Conservation (phyloP, 768 basidiomycete species). For the Lentinula aciculospora region DNA sequence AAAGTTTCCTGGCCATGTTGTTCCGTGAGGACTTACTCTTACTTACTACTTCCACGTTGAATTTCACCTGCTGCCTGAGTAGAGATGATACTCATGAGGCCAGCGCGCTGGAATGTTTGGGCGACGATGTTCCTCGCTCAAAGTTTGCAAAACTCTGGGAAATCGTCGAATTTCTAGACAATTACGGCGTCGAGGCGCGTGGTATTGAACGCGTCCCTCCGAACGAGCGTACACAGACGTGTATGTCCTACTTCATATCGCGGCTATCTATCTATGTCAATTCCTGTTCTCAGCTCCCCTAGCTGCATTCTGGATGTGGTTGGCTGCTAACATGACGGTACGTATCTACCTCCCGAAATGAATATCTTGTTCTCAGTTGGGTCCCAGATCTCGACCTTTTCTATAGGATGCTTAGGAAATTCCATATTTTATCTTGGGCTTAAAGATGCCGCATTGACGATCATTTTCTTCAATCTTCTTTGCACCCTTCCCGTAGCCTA, state of each 20-base stretch:
- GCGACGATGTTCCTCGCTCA: background rate
- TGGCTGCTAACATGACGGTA: slow-evolving; percentile 4
- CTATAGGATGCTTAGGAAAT: background rate
- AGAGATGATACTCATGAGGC: background rate
- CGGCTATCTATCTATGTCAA: background rate
- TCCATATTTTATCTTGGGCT: background rate
- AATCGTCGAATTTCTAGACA: background rate
- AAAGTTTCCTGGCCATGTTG: background rate
- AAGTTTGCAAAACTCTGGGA: background rate
- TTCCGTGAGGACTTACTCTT: background rate
- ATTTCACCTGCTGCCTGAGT: too few species aligned
- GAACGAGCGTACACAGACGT: background rate
- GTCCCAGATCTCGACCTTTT: background rate
- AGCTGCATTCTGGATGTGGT: slow-evolving; percentile 5
- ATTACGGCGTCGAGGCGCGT: background rate
- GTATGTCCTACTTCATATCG: background rate
- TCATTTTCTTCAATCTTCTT: slow-evolving; percentile 2
- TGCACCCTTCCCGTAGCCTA: background rate
- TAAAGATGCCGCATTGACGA: background rate
- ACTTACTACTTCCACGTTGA: too few species aligned
- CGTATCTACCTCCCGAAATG: too few species aligned
- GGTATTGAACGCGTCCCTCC: background rate
- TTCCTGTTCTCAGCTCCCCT: background rate
- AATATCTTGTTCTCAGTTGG: background rate
- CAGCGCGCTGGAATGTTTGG: background rate